Evolutionary conservation across 2,329 filamentous ascomycete genomes (phyloP).

Genomic region (Calonectria naviculata): DNA sequence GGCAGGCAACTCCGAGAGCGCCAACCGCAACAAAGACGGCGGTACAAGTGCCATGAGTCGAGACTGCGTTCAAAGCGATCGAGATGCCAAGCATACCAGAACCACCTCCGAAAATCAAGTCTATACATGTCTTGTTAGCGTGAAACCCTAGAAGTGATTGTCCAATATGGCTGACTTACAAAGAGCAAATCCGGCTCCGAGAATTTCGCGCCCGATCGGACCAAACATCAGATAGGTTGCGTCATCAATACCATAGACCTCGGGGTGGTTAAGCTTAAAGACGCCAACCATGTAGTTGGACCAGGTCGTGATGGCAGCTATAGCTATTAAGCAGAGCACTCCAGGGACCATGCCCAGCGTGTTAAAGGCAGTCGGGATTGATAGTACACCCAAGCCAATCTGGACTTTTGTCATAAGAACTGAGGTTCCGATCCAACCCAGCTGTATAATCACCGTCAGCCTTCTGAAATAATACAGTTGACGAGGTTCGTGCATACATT

Average conservation of each 20-base stretch:
- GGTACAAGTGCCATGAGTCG: conserved; percentile 1
- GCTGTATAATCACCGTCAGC: conserved; percentile 31
- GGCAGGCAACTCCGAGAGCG: background rate
- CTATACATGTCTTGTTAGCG: background rate
- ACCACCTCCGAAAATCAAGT: conserved; percentile 8
- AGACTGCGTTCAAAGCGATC: conserved; percentile 11
- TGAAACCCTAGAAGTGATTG: accelerated
- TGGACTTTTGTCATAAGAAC: conserved; percentile 59
- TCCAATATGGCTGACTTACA: conserved; percentile 32
- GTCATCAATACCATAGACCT: conserved; percentile 65
- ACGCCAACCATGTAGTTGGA: conserved; percentile 58
- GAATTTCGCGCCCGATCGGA: conserved; percentile 52
- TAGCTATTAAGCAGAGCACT: conserved; percentile 51
- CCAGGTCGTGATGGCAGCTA: conserved; percentile 58
- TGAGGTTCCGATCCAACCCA: conserved; percentile 53
- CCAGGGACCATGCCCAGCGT: conserved; percentile 58
- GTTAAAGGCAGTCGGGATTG: conserved; percentile 57
- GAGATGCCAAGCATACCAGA: conserved; percentile 15
- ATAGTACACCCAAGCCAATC: conserved; percentile 57
- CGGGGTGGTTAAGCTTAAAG: conserved; percentile 61
- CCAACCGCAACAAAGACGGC: conserved; percentile 13
- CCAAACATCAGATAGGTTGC: conserved; percentile 60
- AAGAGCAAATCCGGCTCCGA: conserved; percentile 48
- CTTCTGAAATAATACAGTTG: background rate
- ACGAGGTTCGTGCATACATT: background rate